These are phyloP conservation scores for Fennellomyces sp. DNA, from an alignment of 371 early-diverging fungal genomes.

Conservation along the genomic window DNA sequence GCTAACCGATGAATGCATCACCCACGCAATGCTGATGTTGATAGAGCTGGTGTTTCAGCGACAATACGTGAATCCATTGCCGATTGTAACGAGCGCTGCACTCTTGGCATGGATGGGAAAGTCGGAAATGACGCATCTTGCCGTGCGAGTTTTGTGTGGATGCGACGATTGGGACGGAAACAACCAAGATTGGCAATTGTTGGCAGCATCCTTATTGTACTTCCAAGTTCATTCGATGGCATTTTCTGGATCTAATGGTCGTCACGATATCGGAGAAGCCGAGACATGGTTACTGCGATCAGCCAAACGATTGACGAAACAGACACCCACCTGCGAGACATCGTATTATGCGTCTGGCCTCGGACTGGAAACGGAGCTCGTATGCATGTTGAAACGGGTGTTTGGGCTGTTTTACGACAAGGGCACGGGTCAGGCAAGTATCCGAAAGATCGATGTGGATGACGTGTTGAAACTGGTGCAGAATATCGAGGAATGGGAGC, in stretches of 20 bases:
- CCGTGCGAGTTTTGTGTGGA: background rate
- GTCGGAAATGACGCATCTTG: background rate
- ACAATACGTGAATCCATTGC: background rate
- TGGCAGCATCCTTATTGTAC: slow-evolving; percentile 6
- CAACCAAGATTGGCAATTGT: background rate
- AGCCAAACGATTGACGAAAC: background rate
- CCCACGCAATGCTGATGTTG: background rate
- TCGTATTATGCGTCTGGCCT: background rate
- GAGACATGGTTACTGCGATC: slow-evolving; percentile 6
- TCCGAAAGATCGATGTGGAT: slow-evolving; percentile 48
- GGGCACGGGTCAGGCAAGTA: background rate
- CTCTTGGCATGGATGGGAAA: background rate
- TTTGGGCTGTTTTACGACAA: slow-evolving; percentile 10
- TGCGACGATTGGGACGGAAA: background rate
- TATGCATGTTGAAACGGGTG: slow-evolving; percentile 10
- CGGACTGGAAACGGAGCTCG: slow-evolving; percentile 8
- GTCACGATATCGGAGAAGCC: background rate
- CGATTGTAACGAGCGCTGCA: background rate
- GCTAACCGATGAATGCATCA: background rate
- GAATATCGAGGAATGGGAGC: slow-evolving; percentile 47
- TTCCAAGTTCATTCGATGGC: background rate
- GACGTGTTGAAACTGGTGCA: slow-evolving; percentile 40
- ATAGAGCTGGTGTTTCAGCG: background rate
- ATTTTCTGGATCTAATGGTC: no score
- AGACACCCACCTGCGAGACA: background rate